phyloP scores from a whole-genome alignment of 75 land plant genomes.

The Cupressus sempervirens region DNA sequence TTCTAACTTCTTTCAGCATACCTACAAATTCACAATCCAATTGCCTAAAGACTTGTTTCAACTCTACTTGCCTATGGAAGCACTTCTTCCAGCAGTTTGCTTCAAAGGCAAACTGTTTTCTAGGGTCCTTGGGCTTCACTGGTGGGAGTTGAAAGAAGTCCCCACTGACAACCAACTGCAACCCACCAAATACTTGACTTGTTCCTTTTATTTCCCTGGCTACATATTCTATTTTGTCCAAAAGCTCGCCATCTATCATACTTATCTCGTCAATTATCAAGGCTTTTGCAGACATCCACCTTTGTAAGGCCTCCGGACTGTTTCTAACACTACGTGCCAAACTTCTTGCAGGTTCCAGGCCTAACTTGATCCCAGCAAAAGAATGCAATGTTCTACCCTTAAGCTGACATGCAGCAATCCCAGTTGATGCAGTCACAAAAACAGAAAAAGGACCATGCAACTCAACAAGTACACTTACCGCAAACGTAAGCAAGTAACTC shows the following conservation, averaged over 20 bases:
- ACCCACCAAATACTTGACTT: slow-evolving; percentile 51
- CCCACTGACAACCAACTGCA: slow-evolving; percentile 69
- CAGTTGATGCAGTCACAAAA: slow-evolving; percentile 78
- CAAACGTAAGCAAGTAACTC: slow-evolving; percentile 44
- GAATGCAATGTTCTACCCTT: slow-evolving; percentile 52
- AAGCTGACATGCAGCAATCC: slow-evolving; percentile 48
- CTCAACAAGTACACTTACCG: slow-evolving; percentile 25
- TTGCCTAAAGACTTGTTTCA: slow-evolving; percentile 61
- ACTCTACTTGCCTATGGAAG: slow-evolving; percentile 62
- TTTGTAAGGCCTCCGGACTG: slow-evolving; percentile 15
- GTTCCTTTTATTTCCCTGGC: slow-evolving; percentile 33
- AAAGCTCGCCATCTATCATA: slow-evolving; percentile 67
- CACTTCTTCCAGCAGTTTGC: slow-evolving; percentile 69
- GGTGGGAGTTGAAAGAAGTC: slow-evolving; percentile 87
- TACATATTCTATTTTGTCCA: slow-evolving; percentile 60
- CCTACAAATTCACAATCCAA: slow-evolving; percentile 42
- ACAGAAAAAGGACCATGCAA: slow-evolving; percentile 34
- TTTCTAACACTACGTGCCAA: slow-evolving; percentile 26
- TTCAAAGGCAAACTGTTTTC: slow-evolving; percentile 63
- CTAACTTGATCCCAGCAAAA: slow-evolving; percentile 63
- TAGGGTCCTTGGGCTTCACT: slow-evolving; percentile 16
- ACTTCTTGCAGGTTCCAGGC: slow-evolving; percentile 9
- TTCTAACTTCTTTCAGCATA: slow-evolving; percentile 59
- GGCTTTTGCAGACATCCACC: slow-evolving; percentile 59
- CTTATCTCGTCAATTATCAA: slow-evolving; percentile 76